phyloP scores from a whole-genome alignment of 306 rosid genomes.

The Betula pendula region DNA sequence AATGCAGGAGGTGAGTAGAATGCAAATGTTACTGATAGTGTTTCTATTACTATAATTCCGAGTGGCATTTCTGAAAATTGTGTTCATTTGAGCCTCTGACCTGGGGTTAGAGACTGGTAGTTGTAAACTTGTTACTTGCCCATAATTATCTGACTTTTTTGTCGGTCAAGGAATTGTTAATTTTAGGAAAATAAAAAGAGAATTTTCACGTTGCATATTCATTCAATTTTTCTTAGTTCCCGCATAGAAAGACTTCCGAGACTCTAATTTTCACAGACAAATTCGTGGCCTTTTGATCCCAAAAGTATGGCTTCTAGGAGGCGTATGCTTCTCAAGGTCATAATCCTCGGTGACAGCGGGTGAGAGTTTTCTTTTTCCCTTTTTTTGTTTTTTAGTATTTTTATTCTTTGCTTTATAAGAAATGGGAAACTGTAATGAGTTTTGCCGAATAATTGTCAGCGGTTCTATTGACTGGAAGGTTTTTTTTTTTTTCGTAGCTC shows the following conservation, averaged over 20 bases:
- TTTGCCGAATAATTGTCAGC: background rate
- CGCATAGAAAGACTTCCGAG: background rate
- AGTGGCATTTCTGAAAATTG: no score
- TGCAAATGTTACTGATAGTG: no score
- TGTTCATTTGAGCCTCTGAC: background rate
- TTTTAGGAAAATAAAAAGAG: background rate
- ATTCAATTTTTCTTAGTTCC: background rate
- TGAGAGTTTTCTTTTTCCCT: background rate
- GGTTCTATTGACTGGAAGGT: background rate
- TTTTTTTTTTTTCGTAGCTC: background rate
- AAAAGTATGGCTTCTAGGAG: constrained; percentile 6
- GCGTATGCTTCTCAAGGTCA: constrained; percentile 19
- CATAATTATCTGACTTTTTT: background rate
- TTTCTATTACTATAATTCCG: no score
- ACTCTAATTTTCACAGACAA: background rate
- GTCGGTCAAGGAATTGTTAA: background rate
- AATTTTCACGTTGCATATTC: constrained; percentile 1
- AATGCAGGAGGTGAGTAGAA: no score
- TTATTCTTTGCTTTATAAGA: background rate
- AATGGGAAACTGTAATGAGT: background rate
- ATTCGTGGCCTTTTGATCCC: background rate
- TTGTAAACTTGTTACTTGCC: background rate
- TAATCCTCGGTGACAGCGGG: constrained; percentile 20
- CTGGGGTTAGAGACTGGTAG: background rate
- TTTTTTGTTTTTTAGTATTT: background rate